phyloP scores from a whole-genome alignment of 441 rosid species.

The Populus tomentosa region DNA sequence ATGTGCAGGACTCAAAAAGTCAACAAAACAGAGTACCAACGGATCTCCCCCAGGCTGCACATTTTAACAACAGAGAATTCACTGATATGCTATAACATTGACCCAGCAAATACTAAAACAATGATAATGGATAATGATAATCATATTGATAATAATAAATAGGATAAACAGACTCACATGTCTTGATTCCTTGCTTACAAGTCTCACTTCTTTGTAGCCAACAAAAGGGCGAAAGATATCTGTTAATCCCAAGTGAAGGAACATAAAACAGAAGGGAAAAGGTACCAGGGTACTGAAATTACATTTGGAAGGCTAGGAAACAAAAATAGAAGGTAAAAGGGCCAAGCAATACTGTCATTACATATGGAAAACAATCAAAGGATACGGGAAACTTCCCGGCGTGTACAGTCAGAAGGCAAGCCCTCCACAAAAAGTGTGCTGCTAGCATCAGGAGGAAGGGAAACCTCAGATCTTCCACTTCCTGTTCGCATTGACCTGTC shows the following conservation, averaged over 20 bases:
- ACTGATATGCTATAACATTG: background rate
- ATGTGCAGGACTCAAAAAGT: slow-evolving; percentile 61
- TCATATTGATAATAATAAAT: background rate
- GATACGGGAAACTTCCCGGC: slow-evolving; percentile 72
- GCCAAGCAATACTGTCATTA: slow-evolving; percentile 7
- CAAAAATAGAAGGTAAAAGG: background rate
- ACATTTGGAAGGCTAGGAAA: slow-evolving; percentile 7
- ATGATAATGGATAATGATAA: background rate
- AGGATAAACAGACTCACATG: slow-evolving; percentile 33
- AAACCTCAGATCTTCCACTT: slow-evolving; percentile 40
- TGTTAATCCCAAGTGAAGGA: slow-evolving; percentile 31
- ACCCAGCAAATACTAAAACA: background rate
- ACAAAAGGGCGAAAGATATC: slow-evolving; percentile 73
- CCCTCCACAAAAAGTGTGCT: slow-evolving; percentile 69
- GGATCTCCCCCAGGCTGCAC: slow-evolving; percentile 59
- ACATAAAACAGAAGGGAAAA: slow-evolving; percentile 12
- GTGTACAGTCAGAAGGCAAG: slow-evolving; percentile 46
- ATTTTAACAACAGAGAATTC: slow-evolving; percentile 2
- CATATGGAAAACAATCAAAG: slow-evolving; percentile 18
- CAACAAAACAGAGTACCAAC: slow-evolving; percentile 58
- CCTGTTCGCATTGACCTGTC: slow-evolving; percentile 40
- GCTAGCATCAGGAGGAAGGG: slow-evolving; percentile 59
- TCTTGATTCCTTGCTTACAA: slow-evolving; percentile 61
- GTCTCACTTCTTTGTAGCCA: slow-evolving; percentile 68
- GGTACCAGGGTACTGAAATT: slow-evolving; percentile 5